phyloP scores from a whole-genome alignment of 139 green algal species.

The Ostreobium quekettii region DNA sequence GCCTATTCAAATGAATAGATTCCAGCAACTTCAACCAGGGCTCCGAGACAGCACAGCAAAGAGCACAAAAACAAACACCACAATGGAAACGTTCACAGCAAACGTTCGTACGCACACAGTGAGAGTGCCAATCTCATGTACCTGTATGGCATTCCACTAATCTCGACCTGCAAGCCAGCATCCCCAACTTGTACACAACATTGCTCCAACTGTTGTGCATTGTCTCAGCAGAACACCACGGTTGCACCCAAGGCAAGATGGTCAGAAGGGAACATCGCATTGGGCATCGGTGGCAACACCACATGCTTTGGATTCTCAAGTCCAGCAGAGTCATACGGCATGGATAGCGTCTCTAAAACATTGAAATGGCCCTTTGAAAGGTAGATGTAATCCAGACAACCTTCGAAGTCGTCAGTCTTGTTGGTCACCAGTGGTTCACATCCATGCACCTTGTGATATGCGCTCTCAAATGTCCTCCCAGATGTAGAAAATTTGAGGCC shows the following conservation, averaged over 20 bases:
- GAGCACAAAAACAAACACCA: too few relatives aligned
- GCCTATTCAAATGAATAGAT: too few relatives aligned
- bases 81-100: too few relatives aligned
- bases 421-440: constrained; percentile 46
- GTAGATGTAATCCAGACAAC: constrained; percentile 52
- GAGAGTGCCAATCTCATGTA: too few relatives aligned
- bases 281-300: constrained; percentile 29
- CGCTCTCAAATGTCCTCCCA: constrained; percentile 19
- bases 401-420: constrained; percentile 35
- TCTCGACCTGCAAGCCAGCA: too few relatives aligned
- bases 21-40: too few relatives aligned
- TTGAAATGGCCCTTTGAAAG: constrained; percentile 25
- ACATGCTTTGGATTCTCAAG: neutral
- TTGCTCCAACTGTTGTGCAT: too few relatives aligned
- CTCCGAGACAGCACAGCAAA: too few relatives aligned
- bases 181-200: too few relatives aligned
- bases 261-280: constrained; percentile 28
- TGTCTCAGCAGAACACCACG: too few relatives aligned
- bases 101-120: too few relatives aligned
- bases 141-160: too few relatives aligned
- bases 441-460: constrained; percentile 17
- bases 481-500: neutral
- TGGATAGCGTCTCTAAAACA: constrained; percentile 21
- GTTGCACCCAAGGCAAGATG: constrained; percentile 35
- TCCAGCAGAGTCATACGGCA: constrained; percentile 23